phyloP scores from a whole-genome alignment of 768 basidiomycete genomes.

The Amanita brunnescens region DNA sequence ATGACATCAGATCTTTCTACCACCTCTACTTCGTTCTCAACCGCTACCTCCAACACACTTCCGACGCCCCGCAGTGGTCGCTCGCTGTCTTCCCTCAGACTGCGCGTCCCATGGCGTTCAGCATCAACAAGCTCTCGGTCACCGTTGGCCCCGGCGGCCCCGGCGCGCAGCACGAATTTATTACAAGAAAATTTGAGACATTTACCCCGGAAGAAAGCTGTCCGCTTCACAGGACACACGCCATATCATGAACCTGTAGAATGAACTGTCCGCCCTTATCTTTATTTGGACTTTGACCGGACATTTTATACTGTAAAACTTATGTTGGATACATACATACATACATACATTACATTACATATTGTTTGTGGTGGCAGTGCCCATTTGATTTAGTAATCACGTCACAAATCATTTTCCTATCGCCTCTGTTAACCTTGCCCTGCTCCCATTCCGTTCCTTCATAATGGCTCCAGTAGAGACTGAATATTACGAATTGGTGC shows the following conservation, averaged over 20 bases:
- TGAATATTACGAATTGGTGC: constrained; percentile 80
- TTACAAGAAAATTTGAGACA: constrained; percentile 25
- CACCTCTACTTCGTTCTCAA: constrained; percentile 41
- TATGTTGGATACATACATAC: neutral
- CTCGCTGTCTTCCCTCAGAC: constrained; percentile 29
- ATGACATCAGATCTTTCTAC: constrained; percentile 26
- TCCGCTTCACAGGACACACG: constrained; percentile 48
- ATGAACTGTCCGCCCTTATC: neutral
- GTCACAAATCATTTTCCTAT: constrained; percentile 3
- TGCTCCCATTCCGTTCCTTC: neutral
- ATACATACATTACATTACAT: neutral
- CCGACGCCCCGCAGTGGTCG: constrained; percentile 21
- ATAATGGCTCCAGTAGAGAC: constrained; percentile 84
- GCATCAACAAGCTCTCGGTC: constrained; percentile 36
- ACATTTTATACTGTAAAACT: neutral
- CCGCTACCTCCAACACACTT: constrained; percentile 34
- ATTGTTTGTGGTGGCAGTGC: neutral
- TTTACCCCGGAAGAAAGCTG: constrained; percentile 40
- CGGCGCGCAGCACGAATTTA: constrained; percentile 26
- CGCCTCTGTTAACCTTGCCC: neutral
- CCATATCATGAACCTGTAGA: neutral
- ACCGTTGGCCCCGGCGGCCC: constrained; percentile 16
- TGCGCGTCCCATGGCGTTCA: constrained; percentile 46
- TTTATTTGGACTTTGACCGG: neutral
- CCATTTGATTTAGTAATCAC: neutral